Evolutionary conservation across 768 basidiomycete species (phyloP).

Genomic region (Hypholoma fasciculare): DNA sequence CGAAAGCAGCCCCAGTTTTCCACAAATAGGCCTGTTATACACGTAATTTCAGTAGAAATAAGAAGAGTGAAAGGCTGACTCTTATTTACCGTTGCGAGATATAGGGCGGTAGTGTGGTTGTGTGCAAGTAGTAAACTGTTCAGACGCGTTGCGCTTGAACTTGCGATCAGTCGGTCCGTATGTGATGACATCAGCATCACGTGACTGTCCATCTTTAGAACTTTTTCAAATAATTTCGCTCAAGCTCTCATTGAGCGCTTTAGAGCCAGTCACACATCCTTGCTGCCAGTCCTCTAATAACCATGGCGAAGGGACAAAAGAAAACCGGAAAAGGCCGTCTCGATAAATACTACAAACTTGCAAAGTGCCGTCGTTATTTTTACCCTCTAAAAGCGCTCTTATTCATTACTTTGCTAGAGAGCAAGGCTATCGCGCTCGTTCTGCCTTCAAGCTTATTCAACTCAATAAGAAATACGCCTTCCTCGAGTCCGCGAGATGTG

Average conservation of each 20-base stretch:
- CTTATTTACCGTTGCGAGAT: neutral
- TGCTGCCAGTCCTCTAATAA: conserved; percentile 3
- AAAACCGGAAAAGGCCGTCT: conserved; percentile 96
- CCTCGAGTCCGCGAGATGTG: conserved; percentile 85
- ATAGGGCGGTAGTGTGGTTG: neutral
- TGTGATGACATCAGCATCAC: conserved; percentile 7
- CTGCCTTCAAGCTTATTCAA: conserved; percentile 98
- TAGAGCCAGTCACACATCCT: neutral
- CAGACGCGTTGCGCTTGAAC: neutral
- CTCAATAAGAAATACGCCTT: conserved; percentile 97
- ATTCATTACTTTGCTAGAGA: conserved; percentile 56
- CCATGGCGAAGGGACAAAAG: conserved; percentile 83
- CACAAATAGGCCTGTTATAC: conserved; percentile 31
- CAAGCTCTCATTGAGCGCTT: neutral
- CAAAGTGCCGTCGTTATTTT: conserved; percentile 56
- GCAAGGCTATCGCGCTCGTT: conserved; percentile 99
- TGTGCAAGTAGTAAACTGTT: neutral
- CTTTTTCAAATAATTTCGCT: conserved; percentile 12
- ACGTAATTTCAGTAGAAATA: neutral
- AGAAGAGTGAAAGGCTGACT: neutral
- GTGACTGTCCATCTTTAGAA: neutral
- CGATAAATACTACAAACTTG: conserved; percentile 97
- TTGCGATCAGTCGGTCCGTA: neutral
- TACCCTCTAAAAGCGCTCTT: conserved; percentile 1
- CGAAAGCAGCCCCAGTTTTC: conserved; percentile 42